Conservation (phyloP, 495 filamentous ascomycete species). For the Niebla homalea region DNA sequence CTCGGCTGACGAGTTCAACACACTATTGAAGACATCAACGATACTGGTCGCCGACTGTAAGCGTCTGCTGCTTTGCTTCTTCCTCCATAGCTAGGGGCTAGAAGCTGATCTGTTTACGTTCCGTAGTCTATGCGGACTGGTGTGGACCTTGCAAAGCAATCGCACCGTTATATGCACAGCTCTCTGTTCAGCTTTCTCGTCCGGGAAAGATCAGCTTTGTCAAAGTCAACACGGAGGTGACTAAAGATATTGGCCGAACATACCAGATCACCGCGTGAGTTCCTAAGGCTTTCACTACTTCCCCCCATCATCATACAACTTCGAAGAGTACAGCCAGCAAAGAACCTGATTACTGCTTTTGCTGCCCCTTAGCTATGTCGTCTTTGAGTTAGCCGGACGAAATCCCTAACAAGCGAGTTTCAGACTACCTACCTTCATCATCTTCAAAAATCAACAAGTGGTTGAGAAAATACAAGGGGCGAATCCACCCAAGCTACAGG, state of each 20-base stretch:
- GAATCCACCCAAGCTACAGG: conserved; percentile 51
- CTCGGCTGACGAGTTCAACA: conserved; percentile 56
- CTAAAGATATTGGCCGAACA: conserved; percentile 55
- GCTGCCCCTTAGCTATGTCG: neutral
- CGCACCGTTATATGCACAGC: conserved; percentile 70
- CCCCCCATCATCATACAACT: neutral
- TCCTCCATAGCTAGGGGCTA: neutral
- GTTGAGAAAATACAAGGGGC: conserved; percentile 62
- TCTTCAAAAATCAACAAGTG: conserved; percentile 63
- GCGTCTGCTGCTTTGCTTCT: conserved; percentile 19
- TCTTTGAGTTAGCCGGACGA: neutral
- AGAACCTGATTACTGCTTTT: neutral
- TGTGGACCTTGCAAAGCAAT: conserved; percentile 76
- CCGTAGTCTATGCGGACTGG: conserved; percentile 75
- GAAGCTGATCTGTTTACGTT: neutral
- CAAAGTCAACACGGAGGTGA: conserved; percentile 72
- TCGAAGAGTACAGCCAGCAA: neutral
- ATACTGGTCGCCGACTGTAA: conserved; percentile 81
- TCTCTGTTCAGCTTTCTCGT: conserved; percentile 57
- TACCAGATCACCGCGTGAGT: conserved; percentile 63
- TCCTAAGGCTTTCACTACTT: too few relatives aligned
- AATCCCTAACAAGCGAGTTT: neutral
- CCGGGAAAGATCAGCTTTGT: conserved; percentile 66
- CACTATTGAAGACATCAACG: conserved; percentile 49
- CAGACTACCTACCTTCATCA: conserved; percentile 74